Percentiles rank a stretch among this genome's conserved stretches.
Evolutionary conservation across 2,329 filamentous ascomycete genomes (phyloP).

Genomic region (Cercospora citrullina): DNA sequence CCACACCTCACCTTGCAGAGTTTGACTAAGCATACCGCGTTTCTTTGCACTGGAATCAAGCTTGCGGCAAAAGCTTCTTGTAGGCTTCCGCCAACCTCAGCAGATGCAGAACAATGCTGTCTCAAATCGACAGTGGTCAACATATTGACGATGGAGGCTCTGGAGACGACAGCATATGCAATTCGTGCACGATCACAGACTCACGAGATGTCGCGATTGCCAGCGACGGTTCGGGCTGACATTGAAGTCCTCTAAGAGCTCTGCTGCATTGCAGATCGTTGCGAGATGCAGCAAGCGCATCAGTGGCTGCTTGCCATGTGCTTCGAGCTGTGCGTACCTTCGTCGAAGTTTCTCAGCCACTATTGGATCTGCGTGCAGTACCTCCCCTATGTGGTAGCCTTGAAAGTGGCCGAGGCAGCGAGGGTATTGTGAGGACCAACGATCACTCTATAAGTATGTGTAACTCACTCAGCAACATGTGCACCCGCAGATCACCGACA

Average conservation of each 20-base stretch:
- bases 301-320: not conserved
- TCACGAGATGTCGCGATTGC: no score
- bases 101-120: not conserved
- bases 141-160: not conserved
- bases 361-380: not conserved
- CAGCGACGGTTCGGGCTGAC: no score
- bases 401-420: conserved; percentile 10
- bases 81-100: not conserved
- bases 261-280: conserved; percentile 7
- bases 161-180: not conserved
- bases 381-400: not conserved
- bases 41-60: conserved; percentile 3
- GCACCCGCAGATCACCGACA: not conserved
- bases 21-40: not conserved
- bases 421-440: not conserved
- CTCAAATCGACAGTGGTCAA: not conserved
- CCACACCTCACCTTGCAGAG: conserved; percentile 1
- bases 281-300: conserved; percentile 7
- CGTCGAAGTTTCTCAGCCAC: not conserved
- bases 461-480: not conserved
- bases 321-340: not conserved
- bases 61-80: conserved; percentile 9
- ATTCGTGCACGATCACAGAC: not conserved
- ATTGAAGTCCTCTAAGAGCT: no score
- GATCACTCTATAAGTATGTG: not conserved